Evolutionary conservation across 495 filamentous ascomycete species (phyloP).

Genomic region (Penicillium psychrofluorescens): DNA sequence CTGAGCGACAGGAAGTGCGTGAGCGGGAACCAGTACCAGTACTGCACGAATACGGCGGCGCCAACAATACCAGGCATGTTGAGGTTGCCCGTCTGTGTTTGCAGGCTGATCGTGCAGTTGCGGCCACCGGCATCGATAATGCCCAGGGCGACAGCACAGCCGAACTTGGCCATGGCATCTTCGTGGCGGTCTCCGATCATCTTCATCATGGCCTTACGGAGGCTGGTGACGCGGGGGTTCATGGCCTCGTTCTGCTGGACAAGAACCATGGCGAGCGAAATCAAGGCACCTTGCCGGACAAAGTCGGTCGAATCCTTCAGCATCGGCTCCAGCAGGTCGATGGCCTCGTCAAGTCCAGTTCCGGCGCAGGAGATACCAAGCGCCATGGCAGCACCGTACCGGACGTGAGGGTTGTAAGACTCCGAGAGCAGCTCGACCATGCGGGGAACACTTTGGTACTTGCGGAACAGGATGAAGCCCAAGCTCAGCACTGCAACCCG

Average conservation of each 20-base stretch:
- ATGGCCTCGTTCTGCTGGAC: slow-evolving; percentile 95
- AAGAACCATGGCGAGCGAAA: slow-evolving; percentile 93
- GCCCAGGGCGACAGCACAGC: slow-evolving; percentile 85
- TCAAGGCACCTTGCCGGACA: slow-evolving; percentile 94
- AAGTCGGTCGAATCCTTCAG: slow-evolving; percentile 99
- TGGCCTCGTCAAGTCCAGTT: slow-evolving; percentile 92
- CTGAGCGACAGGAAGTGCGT: slow-evolving; percentile 94
- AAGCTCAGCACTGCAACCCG: slow-evolving; percentile 96
- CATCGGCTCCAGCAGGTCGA: slow-evolving; percentile 97
- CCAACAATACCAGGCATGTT: slow-evolving; percentile 97
- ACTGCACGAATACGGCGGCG: slow-evolving; percentile 97
- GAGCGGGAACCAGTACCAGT: slow-evolving; percentile 99
- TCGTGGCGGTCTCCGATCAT: slow-evolving; percentile 93
- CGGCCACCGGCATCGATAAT: slow-evolving; percentile 98
- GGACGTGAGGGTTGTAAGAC: slow-evolving; percentile 97
- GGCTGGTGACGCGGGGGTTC: slow-evolving; percentile 80
- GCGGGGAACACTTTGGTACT: slow-evolving; percentile 91
- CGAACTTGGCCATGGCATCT: slow-evolving; percentile 99
- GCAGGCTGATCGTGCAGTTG: slow-evolving; percentile 95
- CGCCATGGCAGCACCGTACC: slow-evolving; percentile 97
- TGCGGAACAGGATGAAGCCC: slow-evolving; percentile 97
- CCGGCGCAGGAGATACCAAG: slow-evolving; percentile 97
- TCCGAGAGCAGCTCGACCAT: slow-evolving; percentile 99
- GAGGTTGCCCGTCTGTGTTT: slow-evolving; percentile 95
- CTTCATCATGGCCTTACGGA: slow-evolving; percentile 81